A percentile compares a stretch with the other conserved stretches of the same genome.
Evolutionary conservation across 164 flowering plant species (phyloP).

Genomic region (Buxus sempervirens): DNA sequence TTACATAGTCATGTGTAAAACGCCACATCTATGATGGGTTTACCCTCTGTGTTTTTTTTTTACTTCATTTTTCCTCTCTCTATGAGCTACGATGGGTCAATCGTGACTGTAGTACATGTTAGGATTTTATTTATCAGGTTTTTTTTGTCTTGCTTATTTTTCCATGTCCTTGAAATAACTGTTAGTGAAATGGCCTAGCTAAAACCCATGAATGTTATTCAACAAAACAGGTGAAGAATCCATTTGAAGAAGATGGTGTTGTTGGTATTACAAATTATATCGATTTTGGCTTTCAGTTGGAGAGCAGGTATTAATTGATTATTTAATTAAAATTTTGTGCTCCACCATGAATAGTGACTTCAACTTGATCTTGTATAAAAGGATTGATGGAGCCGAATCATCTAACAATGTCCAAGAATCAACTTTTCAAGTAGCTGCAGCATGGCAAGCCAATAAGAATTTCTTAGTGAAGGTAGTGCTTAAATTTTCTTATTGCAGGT

Average conservation of each 20-base stretch:
- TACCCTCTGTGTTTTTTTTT: too few relatives aligned
- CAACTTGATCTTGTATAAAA: slow-evolving; percentile 15
- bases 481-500: slow-evolving; percentile 4
- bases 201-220: slow-evolving; percentile 11
- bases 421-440: slow-evolving; percentile 78
- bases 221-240: slow-evolving; percentile 77
- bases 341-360: slow-evolving; percentile 7
- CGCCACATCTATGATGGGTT: background rate
- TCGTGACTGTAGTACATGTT: too few relatives aligned
- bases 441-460: slow-evolving; percentile 99
- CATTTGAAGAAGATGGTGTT: slow-evolving; percentile 69
- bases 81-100: too few relatives aligned
- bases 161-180: background rate
- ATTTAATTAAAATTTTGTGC: background rate
- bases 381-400: slow-evolving; percentile 50
- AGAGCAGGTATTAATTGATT: slow-evolving; percentile 55
- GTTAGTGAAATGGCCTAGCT: background rate
- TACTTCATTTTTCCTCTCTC: background rate
- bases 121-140: too few relatives aligned
- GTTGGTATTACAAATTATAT: slow-evolving; percentile 95
- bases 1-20: background rate
- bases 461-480: slow-evolving; percentile 71
- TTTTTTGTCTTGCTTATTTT: background rate
- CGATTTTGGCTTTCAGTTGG: slow-evolving; percentile 89
- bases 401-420: slow-evolving; percentile 48